Conservation (phyloP, 805 yeast genomes). For the Saccharomyces jurei region DNA sequence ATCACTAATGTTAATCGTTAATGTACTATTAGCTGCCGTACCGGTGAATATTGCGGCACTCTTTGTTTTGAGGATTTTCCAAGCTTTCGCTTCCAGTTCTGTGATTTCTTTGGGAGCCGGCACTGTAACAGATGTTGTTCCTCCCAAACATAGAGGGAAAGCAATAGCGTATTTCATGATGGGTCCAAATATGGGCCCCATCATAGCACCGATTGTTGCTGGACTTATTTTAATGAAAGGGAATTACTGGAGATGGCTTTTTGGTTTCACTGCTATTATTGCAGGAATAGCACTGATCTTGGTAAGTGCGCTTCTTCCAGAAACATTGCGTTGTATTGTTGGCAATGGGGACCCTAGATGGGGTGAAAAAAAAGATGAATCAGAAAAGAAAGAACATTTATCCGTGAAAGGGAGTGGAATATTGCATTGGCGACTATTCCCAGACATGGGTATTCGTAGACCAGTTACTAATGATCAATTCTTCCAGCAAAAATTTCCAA, state of each 20-base stretch:
- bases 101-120: constrained; percentile 92
- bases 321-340: constrained; percentile 62
- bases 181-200: constrained; percentile 84
- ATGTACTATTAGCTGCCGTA: constrained; percentile 54
- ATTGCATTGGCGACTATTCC: constrained; percentile 10
- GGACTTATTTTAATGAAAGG: constrained; percentile 65
- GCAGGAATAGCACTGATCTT: constrained; percentile 47
- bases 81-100: constrained; percentile 78
- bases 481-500: constrained; percentile 30
- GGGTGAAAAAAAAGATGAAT: constrained; percentile 7
- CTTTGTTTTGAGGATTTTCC: constrained; percentile 57
- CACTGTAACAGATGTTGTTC: constrained; percentile 68
- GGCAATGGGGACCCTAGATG: constrained; percentile 40
- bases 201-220: constrained; percentile 75
- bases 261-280: constrained; percentile 66
- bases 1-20: constrained; percentile 47
- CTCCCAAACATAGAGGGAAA: constrained; percentile 60
- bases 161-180: constrained; percentile 80
- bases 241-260: constrained; percentile 78
- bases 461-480: constrained; percentile 18
- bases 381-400: background rate
- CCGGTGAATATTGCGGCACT: constrained; percentile 64
- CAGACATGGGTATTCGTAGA: constrained; percentile 22
- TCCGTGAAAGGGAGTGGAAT: background rate
- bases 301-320: constrained; percentile 61